Base-by-base conservation (phyloP, 176 grass and related monocot genomes). In the Carex kokanica region DNA sequence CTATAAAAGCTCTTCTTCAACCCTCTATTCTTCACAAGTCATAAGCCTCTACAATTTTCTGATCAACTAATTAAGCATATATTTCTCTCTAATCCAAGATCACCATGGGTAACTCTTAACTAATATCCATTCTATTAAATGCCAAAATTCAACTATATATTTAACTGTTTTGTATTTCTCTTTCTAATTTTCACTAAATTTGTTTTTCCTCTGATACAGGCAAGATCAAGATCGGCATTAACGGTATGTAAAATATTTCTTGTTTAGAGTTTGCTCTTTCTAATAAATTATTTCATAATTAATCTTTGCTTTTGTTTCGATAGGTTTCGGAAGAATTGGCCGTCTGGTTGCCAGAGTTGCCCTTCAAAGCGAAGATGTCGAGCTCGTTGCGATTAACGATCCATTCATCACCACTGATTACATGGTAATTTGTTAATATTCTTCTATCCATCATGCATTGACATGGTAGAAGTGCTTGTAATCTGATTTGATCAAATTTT, bases 351-450 rank as follows among this genome's bases (percentile, higher is more conserved):
- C 90, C 36, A 92, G 90, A 78, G 92, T 94, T 6, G 92, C 92
- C 0, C 92, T 94, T 60, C 90, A 94, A 69, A 90, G 92, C 54
- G 84, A 91, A 32, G 92, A 94, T 86, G 90, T 94, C 20, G 92
- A 94, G 88, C 92, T 94, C 64, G 92, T 94, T 38, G 92, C 92
- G 17, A 86, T 94, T 15, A 94, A 94, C 52, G 92, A 94, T 57
- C 92, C 92, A 11, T 94, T 94, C 92, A 94, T 94, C 88, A 86
- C 77, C 88, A 92, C 90, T 47, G 92, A 92, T 52, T 94, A 94
- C 84, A 94, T 94, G 92, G 92, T 94, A 94, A 47, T 47, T 45
- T 45, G 43, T 45, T 47, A 47, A 47, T 47, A 47, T 47, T 47
- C 45, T 47, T 2, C 10, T 47, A 47, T 47, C 45, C 10, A 11